A percentile compares a stretch with the other conserved stretches of the same genome.
phyloP scores from a whole-genome alignment of 352 stramenopile species.

The Phytophthora boehmeriae region DNA sequence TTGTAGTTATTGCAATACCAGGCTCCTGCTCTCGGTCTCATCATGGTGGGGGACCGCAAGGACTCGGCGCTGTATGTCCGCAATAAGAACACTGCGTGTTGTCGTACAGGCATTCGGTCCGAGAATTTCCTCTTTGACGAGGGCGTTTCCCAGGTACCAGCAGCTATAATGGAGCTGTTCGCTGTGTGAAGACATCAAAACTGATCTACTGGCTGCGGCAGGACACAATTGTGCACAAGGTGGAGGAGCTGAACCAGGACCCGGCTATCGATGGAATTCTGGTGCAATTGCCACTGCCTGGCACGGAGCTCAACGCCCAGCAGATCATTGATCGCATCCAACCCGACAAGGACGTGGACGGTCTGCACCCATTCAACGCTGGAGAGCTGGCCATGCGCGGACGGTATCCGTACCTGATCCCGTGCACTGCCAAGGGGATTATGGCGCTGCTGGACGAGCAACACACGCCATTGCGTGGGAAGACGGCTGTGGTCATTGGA shows the following conservation, averaged over 20 bases:
- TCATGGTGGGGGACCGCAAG: constrained; percentile 96
- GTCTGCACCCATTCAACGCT: constrained; percentile 97
- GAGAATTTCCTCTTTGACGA: constrained; percentile 89
- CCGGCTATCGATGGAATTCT: constrained; percentile 81
- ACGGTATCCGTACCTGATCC: constrained; percentile 89
- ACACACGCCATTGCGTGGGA: constrained; percentile 90
- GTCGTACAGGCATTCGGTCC: constrained; percentile 92
- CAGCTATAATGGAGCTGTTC: background rate
- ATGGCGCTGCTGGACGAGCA: constrained; percentile 94
- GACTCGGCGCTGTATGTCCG: constrained; percentile 98
- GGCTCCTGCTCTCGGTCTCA: constrained; percentile 95
- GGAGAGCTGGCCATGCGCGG: constrained; percentile 90
- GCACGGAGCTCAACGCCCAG: constrained; percentile 91
- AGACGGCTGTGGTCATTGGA: constrained; percentile 97
- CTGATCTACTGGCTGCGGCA: constrained; percentile 17
- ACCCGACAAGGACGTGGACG: constrained; percentile 98
- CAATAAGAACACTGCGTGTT: constrained; percentile 98
- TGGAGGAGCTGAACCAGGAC: constrained; percentile 80
- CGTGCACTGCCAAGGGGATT: constrained; percentile 98
- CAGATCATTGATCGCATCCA: constrained; percentile 93
- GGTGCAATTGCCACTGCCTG: constrained; percentile 93
- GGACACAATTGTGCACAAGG: constrained; percentile 64
- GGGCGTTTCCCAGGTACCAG: constrained; percentile 55
- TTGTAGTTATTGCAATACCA: constrained; percentile 19
- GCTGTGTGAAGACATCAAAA: no score